These are phyloP conservation scores for Leucocoprinus leucothites DNA, from an alignment of 768 basidiomycete species.

Conservation along the genomic window DNA sequence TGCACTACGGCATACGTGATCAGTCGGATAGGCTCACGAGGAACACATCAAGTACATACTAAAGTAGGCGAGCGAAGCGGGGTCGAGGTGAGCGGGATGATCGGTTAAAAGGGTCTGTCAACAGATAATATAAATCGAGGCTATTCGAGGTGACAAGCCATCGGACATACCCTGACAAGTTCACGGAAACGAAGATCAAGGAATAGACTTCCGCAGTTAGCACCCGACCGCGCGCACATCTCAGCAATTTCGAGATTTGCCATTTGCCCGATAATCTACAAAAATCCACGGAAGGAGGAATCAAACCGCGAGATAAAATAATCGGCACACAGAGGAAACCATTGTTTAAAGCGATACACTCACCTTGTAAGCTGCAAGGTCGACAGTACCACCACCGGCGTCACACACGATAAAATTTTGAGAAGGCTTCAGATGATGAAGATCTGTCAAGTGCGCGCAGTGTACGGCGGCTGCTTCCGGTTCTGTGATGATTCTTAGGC, in stretches of 20 bases:
- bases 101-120: constrained; percentile 58
- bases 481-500: constrained; percentile 79
- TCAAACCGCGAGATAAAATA: constrained; percentile 6
- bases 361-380: constrained; percentile 59
- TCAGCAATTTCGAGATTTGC: constrained; percentile 87
- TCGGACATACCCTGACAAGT: constrained; percentile 54
- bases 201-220: constrained; percentile 85
- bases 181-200: constrained; percentile 85
- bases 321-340: background rate
- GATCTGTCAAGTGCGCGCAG: constrained; percentile 75
- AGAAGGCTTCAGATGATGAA: constrained; percentile 74
- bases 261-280: constrained; percentile 72
- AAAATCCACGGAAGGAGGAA: constrained; percentile 21
- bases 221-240: constrained; percentile 83
- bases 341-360: constrained; percentile 7
- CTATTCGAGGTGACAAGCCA: background rate
- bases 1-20: constrained; percentile 47
- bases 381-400: constrained; percentile 81
- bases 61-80: constrained; percentile 80
- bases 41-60: constrained; percentile 33
- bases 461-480: constrained; percentile 91
- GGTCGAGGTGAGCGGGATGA: constrained; percentile 83
- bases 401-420: constrained; percentile 93
- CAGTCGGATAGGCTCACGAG: constrained; percentile 3
- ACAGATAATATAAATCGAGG: background rate